Evolutionary conservation across 371 early-diverging fungal genomes (phyloP).

Genomic region (Mucor sp.): DNA sequence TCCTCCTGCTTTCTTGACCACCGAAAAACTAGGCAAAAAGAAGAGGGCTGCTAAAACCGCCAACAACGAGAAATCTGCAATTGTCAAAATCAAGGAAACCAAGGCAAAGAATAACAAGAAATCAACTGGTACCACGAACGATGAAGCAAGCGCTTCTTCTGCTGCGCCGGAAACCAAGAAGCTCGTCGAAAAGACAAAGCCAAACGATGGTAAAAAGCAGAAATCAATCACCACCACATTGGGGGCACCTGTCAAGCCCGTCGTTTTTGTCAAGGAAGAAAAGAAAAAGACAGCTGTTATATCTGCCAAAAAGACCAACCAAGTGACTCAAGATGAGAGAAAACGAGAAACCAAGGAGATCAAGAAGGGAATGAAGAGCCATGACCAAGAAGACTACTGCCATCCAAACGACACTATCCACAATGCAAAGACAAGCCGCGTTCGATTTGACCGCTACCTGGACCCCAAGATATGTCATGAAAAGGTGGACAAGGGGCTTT

Average conservation of each 20-base stretch:
- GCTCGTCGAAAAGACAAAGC: not conserved
- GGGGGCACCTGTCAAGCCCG: constrained; percentile 3
- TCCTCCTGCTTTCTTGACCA: constrained; percentile 10
- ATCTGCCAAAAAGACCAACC: not conserved
- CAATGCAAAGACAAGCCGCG: constrained; percentile 8
- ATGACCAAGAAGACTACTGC: constrained; percentile 17
- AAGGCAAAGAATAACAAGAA: not conserved
- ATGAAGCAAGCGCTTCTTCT: not conserved
- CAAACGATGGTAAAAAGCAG: not conserved
- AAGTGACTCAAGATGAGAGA: not conserved
- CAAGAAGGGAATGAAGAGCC: not conserved
- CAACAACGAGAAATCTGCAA: not conserved
- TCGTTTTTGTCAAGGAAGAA: constrained; percentile 10
- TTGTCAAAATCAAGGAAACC: not conserved
- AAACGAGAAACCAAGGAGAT: constrained; percentile 1
- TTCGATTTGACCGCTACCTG: constrained; percentile 22
- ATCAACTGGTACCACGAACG: too few species aligned
- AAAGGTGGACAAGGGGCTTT: constrained; percentile 10
- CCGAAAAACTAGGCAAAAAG: not conserved
- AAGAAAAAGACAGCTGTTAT: not conserved
- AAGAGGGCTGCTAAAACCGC: constrained; percentile 3
- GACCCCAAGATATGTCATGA: constrained; percentile 22
- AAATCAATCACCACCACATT: not conserved
- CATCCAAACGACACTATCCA: constrained; percentile 34
- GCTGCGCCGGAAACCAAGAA: not conserved